Conservation (phyloP, 2,329 filamentous ascomycete genomes). For the Hirsutella minnesotensis region DNA sequence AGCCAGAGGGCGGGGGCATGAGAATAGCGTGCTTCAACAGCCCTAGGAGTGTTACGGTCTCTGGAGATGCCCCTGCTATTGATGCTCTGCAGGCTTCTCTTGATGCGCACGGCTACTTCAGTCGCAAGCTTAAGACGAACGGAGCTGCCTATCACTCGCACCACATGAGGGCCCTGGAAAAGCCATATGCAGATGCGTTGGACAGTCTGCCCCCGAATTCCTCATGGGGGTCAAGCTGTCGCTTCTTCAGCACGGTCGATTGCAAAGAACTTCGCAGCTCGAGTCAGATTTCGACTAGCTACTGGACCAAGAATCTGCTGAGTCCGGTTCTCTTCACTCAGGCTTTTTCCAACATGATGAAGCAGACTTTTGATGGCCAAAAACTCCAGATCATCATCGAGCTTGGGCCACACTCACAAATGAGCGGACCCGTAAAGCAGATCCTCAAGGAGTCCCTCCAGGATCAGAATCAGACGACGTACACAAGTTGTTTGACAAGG, state of each 20-base stretch:
- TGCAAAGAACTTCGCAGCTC: background rate
- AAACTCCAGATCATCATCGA: background rate
- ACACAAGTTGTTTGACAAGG: background rate
- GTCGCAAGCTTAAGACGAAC: slow-evolving; percentile 4
- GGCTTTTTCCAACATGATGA: background rate
- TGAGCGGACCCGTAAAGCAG: background rate
- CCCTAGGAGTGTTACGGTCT: slow-evolving; percentile 17
- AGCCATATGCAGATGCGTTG: background rate
- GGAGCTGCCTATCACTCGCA: slow-evolving; percentile 6
- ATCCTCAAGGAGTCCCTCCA: background rate
- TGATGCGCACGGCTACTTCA: slow-evolving; percentile 8
- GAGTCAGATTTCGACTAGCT: background rate
- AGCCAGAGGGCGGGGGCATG: background rate
- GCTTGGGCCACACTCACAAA: background rate
- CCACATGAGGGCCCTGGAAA: background rate
- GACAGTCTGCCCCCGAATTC: background rate
- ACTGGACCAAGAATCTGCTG: background rate
- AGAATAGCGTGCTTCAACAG: slow-evolving; percentile 21
- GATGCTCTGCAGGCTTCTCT: slow-evolving; percentile 6
- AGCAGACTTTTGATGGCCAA: background rate
- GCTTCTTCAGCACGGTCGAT: background rate
- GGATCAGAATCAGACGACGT: background rate
- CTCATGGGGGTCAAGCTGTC: background rate
- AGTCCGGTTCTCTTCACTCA: background rate
- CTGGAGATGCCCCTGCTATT: slow-evolving; percentile 15